phyloP scores from a whole-genome alignment of 768 basidiomycete genomes.

The Dentipellis fragilis region DNA sequence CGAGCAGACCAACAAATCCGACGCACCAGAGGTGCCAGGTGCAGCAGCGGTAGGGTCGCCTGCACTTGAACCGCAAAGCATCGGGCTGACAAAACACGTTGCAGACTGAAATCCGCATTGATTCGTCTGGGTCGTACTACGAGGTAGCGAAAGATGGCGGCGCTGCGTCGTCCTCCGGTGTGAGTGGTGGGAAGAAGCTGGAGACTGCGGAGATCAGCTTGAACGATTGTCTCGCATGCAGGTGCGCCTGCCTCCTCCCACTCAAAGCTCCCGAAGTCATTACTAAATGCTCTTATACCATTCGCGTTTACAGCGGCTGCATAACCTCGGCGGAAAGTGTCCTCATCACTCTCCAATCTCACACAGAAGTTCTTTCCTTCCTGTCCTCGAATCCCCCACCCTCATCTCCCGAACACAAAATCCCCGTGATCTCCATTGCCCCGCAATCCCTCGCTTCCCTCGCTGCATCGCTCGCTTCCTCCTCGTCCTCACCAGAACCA shows the following conservation, averaged over 20 bases:
- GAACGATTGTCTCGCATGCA: constrained; percentile 97
- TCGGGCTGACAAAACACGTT: constrained; percentile 21
- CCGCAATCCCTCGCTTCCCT: constrained; percentile 83
- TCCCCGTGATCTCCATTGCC: constrained; percentile 78
- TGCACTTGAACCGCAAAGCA: neutral
- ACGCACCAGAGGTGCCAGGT: constrained; percentile 29
- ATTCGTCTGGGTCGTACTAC: constrained; percentile 78
- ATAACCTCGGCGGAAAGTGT: constrained; percentile 98
- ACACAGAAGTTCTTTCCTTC: constrained; percentile 81
- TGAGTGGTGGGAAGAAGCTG: constrained; percentile 44
- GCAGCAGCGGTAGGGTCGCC: constrained; percentile 30
- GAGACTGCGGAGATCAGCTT: constrained; percentile 92
- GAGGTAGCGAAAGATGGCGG: constrained; percentile 46
- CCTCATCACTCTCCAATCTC: constrained; percentile 91
- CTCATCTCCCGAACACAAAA: constrained; percentile 31
- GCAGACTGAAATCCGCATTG: constrained; percentile 91
- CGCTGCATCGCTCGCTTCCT: constrained; percentile 46
- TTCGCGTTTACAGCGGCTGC: constrained; percentile 58
- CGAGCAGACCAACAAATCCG: constrained; percentile 35
- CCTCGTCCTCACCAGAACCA: constrained; percentile 28
- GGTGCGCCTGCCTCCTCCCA: constrained; percentile 37
- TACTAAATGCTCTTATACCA: constrained; percentile 7
- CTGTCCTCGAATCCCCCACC: constrained; percentile 44
- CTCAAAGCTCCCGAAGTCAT: neutral
- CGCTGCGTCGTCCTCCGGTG: constrained; percentile 8